A percentile compares a stretch with the other conserved stretches of the same genome.
Conservation (phyloP, 371 early-diverging fungal species). For the Mucor mucedo region DNA sequence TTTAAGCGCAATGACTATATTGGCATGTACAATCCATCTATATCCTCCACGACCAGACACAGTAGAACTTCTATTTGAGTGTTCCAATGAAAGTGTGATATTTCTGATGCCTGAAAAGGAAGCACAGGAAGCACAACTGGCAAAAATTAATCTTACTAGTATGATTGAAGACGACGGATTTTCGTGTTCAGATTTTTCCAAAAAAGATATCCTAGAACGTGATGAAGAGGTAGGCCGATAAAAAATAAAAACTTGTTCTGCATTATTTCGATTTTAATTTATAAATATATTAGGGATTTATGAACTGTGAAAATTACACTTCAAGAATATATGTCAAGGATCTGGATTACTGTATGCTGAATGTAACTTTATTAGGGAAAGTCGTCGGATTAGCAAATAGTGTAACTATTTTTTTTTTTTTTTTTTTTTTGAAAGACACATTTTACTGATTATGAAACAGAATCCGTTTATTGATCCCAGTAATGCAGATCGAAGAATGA, state of each 20-base stretch:
- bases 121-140: constrained; percentile 39
- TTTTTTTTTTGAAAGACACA: neutral
- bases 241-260: neutral
- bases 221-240: constrained; percentile 35
- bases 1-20: constrained; percentile 44
- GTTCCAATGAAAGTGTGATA: constrained; percentile 34
- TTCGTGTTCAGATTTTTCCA: neutral
- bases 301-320: constrained; percentile 39
- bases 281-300: constrained; percentile 34
- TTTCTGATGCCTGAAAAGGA: constrained; percentile 51
- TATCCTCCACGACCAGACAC: neutral
- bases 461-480: constrained; percentile 32
- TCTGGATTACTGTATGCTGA: constrained; percentile 41
- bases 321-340: constrained; percentile 38
- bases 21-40: constrained; percentile 28
- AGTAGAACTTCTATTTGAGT: constrained; percentile 37
- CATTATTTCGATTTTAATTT: neutral
- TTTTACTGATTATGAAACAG: constrained; percentile 11
- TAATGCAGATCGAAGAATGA: constrained; percentile 28
- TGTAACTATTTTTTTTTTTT: constrained; percentile 20
- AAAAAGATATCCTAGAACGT: constrained; percentile 35
- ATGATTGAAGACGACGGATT: neutral
- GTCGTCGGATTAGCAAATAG: constrained; percentile 44
- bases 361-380: constrained; percentile 45
- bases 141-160: constrained; percentile 27